These are phyloP conservation scores for Moricandia arvensis DNA, from an alignment of 345 rosid genomes.

Conservation along the genomic window DNA sequence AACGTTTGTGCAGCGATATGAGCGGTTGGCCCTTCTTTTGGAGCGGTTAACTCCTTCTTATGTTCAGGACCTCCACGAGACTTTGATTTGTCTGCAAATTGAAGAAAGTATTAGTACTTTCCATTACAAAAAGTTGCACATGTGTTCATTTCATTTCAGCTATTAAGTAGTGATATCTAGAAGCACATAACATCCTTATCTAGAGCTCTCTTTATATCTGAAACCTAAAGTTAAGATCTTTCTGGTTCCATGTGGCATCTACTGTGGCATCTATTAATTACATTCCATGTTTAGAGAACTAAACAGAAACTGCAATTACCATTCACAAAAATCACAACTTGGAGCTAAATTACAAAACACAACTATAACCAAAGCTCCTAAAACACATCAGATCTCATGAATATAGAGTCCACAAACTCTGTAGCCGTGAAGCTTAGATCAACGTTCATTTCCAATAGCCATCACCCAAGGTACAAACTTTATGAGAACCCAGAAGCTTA, in stretches of 20 bases:
- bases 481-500: slow-evolving; percentile 27
- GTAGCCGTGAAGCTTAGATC: slow-evolving; percentile 42
- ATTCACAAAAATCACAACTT: slow-evolving; percentile 10
- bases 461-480: slow-evolving; percentile 26
- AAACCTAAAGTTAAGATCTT: background rate
- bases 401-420: slow-evolving; percentile 1
- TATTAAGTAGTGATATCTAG: slow-evolving; percentile 6
- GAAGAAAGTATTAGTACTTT: slow-evolving; percentile 10
- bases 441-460: slow-evolving; percentile 25
- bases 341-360: slow-evolving; percentile 3
- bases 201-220: background rate
- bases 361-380: slow-evolving; percentile 13
- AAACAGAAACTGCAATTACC: slow-evolving; percentile 3
- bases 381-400: slow-evolving; percentile 49
- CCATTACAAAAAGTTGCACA: background rate
- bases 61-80: slow-evolving; percentile 58
- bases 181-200: background rate
- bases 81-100: slow-evolving; percentile 66
- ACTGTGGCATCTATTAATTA: background rate
- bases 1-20: slow-evolving; percentile 91
- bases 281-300: slow-evolving; percentile 9
- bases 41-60: slow-evolving; percentile 62
- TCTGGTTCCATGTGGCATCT: background rate
- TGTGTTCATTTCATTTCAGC: background rate
- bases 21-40: slow-evolving; percentile 71